Percentiles rank a stretch among this genome's conserved stretches.
Evolutionary conservation across 768 basidiomycete species (phyloP).

Genomic region (Auriscalpium orientale): DNA sequence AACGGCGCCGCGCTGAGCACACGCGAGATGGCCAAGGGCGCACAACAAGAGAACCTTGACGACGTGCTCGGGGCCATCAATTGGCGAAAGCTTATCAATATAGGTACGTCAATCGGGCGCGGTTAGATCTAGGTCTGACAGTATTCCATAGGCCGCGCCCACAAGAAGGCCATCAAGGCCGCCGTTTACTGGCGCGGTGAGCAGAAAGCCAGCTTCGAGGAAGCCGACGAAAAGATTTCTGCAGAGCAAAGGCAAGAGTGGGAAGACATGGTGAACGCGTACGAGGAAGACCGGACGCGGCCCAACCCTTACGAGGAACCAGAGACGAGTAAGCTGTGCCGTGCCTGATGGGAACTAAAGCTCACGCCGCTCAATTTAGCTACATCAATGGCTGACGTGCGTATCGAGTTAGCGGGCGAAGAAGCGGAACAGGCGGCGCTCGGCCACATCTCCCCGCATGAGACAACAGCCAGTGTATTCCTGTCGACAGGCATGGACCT

Average conservation of each 20-base stretch:
- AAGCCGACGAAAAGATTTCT: background rate
- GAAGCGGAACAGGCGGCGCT: background rate
- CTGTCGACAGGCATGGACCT: background rate
- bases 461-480: background rate
- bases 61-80: slow-evolving; percentile 7
- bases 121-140: too few relatives aligned
- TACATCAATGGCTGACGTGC: background rate
- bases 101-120: background rate
- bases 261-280: background rate
- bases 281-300: background rate
- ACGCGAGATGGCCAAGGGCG: slow-evolving; percentile 11
- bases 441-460: background rate
- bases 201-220: background rate
- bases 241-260: background rate
- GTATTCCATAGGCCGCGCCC: background rate
- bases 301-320: slow-evolving; percentile 2
- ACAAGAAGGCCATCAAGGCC: background rate
- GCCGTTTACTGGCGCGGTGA: background rate
- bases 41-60: slow-evolving; percentile 8
- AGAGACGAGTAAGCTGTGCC: background rate
- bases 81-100: slow-evolving; percentile 3
- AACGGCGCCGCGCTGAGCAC: slow-evolving; percentile 5
- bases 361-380: background rate
- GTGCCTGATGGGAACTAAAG: background rate
- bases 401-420: background rate